phyloP scores from a whole-genome alignment of 306 rosid genomes.

The Trichosanthes truncata region DNA sequence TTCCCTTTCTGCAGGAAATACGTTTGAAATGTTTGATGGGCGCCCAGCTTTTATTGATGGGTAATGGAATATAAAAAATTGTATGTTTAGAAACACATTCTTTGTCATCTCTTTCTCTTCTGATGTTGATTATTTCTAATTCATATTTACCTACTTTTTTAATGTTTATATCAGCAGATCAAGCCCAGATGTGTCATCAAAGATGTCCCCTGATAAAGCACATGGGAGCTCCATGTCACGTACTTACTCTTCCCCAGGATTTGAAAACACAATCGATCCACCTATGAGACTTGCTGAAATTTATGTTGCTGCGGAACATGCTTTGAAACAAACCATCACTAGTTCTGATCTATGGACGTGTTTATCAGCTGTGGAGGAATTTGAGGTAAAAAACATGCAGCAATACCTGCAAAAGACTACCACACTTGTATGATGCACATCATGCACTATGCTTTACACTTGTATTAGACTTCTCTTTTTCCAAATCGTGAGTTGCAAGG shows the following conservation, averaged over 20 bases:
- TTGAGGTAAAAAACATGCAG: slow-evolving; percentile 58
- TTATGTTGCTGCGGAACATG: slow-evolving; percentile 81
- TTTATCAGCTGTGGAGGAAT: slow-evolving; percentile 70
- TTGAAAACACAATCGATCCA: slow-evolving; percentile 67
- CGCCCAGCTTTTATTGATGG: slow-evolving; percentile 49
- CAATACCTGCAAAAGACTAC: neutral
- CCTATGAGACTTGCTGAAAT: slow-evolving; percentile 99
- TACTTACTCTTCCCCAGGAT: slow-evolving; percentile 88
- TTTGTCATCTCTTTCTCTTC: neutral
- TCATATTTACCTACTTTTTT: slow-evolving; percentile 15
- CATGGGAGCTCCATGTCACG: slow-evolving; percentile 62
- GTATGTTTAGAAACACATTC: slow-evolving; percentile 3
- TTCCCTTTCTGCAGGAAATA: slow-evolving; percentile 88
- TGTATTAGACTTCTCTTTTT: neutral
- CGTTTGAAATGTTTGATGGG: slow-evolving; percentile 62
- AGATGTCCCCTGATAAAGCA: slow-evolving; percentile 55
- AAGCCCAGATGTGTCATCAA: slow-evolving; percentile 53
- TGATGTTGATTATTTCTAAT: slow-evolving; percentile 10
- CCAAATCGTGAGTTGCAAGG: neutral
- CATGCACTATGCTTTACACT: neutral
- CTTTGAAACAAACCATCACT: slow-evolving; percentile 68
- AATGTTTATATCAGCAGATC: slow-evolving; percentile 63
- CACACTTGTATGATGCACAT: neutral
- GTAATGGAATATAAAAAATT: slow-evolving; percentile 35
- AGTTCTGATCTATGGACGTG: slow-evolving; percentile 49